Evolutionary conservation across 768 basidiomycete genomes (phyloP).

Genomic region (Holtermanniella nyarrowii): DNA sequence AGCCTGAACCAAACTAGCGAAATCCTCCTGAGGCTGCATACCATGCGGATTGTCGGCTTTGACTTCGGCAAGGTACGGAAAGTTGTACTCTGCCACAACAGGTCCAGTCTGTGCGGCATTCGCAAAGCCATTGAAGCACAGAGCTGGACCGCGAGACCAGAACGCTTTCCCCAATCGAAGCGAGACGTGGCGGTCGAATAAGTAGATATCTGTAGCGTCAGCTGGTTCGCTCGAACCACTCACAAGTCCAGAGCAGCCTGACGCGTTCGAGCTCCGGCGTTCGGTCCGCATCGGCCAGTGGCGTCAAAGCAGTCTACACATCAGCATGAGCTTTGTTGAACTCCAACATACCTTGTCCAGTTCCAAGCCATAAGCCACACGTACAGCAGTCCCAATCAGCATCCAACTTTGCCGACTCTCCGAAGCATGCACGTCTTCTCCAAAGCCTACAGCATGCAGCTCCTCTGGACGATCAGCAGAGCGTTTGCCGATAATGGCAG

Average conservation of each 20-base stretch:
- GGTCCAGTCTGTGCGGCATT: constrained; percentile 33
- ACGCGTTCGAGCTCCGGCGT: constrained; percentile 28
- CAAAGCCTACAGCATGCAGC: constrained; percentile 16
- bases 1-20: constrained; percentile 24
- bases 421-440: constrained; percentile 28
- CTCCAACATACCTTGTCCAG: constrained; percentile 27
- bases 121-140: constrained; percentile 36
- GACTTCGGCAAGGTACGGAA: constrained; percentile 28
- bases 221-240: constrained; percentile 8
- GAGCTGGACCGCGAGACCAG: constrained; percentile 33
- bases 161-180: constrained; percentile 35
- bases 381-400: constrained; percentile 34
- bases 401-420: constrained; percentile 40
- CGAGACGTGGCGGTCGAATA: constrained; percentile 37
- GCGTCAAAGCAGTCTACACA: constrained; percentile 14
- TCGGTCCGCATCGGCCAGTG: constrained; percentile 20
- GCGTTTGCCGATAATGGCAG: not conserved
- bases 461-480: constrained; percentile 10
- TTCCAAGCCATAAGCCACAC: constrained; percentile 34
- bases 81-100: constrained; percentile 25
- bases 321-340: constrained; percentile 3
- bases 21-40: constrained; percentile 24
- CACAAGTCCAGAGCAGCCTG: constrained; percentile 37
- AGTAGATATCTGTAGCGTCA: constrained; percentile 30
- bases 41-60: not conserved